Percentiles rank a stretch among this genome's conserved stretches.
phyloP scores from a whole-genome alignment of 2,329 filamentous ascomycete species.

The Trichophyton rubrum region DNA sequence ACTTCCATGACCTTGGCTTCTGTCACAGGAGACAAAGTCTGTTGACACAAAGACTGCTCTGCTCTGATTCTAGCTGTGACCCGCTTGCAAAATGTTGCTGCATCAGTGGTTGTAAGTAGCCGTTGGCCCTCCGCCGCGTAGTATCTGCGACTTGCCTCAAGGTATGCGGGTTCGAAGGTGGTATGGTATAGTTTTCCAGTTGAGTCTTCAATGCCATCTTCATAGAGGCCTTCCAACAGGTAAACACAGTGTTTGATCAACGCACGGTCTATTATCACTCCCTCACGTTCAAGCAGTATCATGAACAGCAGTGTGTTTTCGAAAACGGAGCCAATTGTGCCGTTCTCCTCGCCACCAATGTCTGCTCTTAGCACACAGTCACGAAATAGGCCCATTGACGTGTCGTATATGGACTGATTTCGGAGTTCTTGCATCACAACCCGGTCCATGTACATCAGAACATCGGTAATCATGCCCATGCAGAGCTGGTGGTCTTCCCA shows the following conservation, averaged over 20 bases:
- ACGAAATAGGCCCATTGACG: slow-evolving; percentile 76
- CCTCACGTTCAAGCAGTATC: slow-evolving; percentile 81
- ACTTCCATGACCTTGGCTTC: slow-evolving; percentile 61
- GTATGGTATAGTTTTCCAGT: slow-evolving; percentile 71
- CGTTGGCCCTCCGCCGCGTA: slow-evolving; percentile 64
- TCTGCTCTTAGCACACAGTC: slow-evolving; percentile 63
- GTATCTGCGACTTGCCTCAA: slow-evolving; percentile 57
- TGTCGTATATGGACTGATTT: slow-evolving; percentile 66
- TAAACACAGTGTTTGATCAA: slow-evolving; percentile 71
- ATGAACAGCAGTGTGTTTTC: slow-evolving; percentile 78
- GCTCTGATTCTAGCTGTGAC: slow-evolving; percentile 63
- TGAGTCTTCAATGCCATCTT: slow-evolving; percentile 65
- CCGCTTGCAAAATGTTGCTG: slow-evolving; percentile 67
- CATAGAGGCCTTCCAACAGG: slow-evolving; percentile 83
- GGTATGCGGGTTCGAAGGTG: slow-evolving; percentile 66
- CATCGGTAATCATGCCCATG: slow-evolving; percentile 94
- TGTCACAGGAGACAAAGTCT: slow-evolving; percentile 63
- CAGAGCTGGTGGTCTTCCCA: slow-evolving; percentile 86
- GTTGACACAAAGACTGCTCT: slow-evolving; percentile 69
- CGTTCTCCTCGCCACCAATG: slow-evolving; percentile 25
- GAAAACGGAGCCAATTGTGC: slow-evolving; percentile 57
- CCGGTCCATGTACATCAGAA: slow-evolving; percentile 94
- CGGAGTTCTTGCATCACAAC: slow-evolving; percentile 63
- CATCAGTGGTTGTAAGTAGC: slow-evolving; percentile 65
- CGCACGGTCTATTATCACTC: slow-evolving; percentile 73